These are phyloP conservation scores for Ephemerocybe angulata DNA, from an alignment of 768 basidiomycete species.

Conservation along the genomic window DNA sequence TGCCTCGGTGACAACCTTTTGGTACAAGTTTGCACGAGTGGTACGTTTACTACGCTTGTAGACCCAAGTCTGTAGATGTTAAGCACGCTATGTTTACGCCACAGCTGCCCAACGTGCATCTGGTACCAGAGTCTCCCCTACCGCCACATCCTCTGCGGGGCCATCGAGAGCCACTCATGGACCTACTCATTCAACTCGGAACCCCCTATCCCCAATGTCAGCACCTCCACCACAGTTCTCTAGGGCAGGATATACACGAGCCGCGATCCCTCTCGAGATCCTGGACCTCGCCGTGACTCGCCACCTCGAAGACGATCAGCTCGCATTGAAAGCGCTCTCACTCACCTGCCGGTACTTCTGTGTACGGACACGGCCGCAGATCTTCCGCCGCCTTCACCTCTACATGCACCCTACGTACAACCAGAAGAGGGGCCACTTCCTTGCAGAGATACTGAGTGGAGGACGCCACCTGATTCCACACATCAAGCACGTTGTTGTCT, in stretches of 20 bases:
- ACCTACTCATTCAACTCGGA: background rate
- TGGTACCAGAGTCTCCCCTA: too few species aligned
- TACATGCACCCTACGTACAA: background rate
- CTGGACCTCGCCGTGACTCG: background rate
- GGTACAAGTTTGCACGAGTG: background rate
- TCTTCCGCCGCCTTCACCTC: constrained; percentile 3
- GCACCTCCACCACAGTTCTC: background rate
- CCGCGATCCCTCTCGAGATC: constrained; percentile 2
- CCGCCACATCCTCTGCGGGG: too few species aligned
- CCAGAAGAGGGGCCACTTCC: background rate
- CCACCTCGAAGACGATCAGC: background rate
- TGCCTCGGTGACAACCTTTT: background rate
- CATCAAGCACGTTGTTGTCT: constrained; percentile 3
- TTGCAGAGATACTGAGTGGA: background rate
- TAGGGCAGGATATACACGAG: background rate
- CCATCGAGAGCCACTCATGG: too few species aligned
- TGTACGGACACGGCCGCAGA: background rate
- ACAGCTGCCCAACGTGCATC: too few species aligned
- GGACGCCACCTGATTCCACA: constrained; percentile 4
- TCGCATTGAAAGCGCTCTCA: constrained; percentile 2
- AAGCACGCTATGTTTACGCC: too few species aligned
- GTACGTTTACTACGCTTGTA: background rate
- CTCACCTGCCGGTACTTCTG: constrained; percentile 5
- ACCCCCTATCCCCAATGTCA: background rate
- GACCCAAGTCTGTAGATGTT: too few species aligned